Conservation (phyloP, 192 early-diverging fungal species). For the Linnemannia schmuckeri region DNA sequence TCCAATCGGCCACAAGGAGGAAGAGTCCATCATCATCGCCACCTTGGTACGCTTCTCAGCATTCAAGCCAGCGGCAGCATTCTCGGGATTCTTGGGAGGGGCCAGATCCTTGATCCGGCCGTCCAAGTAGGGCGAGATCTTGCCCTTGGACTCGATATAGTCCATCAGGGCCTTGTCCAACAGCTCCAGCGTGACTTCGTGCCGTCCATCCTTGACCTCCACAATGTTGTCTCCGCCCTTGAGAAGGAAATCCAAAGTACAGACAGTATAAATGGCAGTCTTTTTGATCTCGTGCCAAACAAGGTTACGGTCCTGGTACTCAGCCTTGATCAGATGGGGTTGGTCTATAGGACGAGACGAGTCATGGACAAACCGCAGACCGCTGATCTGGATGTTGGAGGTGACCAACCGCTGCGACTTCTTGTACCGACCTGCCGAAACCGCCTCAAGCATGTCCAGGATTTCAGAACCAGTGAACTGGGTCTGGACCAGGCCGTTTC, state of each 20-base stretch:
- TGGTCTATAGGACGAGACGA: constrained; percentile 24
- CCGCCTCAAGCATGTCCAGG: constrained; percentile 62
- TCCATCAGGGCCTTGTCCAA: constrained; percentile 55
- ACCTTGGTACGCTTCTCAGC: neutral
- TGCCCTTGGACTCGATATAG: constrained; percentile 44
- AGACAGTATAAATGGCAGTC: constrained; percentile 59
- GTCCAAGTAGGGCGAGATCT: constrained; percentile 45
- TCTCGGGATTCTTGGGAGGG: neutral
- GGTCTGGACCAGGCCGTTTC: constrained; percentile 65
- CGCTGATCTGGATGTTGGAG: constrained; percentile 71
- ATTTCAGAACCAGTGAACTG: constrained; percentile 68
- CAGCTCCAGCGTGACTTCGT: constrained; percentile 17
- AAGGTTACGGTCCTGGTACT: constrained; percentile 42
- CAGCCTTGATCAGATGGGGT: constrained; percentile 16
- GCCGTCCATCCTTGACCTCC: constrained; percentile 16
- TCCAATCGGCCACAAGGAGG: constrained; percentile 19
- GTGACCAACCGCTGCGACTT: constrained; percentile 57
- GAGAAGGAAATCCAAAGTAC: constrained; percentile 71
- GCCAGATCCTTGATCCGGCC: constrained; percentile 49
- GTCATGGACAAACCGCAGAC: constrained; percentile 64
- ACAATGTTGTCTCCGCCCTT: constrained; percentile 75
- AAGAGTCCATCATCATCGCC: neutral
- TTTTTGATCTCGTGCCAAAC: constrained; percentile 58
- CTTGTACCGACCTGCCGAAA: constrained; percentile 48
- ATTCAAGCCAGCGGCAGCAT: neutral